Percentiles rank a stretch among this genome's conserved stretches.
Evolutionary conservation across 164 flowering plant genomes (phyloP).

Genomic region (Platanus orientalis): DNA sequence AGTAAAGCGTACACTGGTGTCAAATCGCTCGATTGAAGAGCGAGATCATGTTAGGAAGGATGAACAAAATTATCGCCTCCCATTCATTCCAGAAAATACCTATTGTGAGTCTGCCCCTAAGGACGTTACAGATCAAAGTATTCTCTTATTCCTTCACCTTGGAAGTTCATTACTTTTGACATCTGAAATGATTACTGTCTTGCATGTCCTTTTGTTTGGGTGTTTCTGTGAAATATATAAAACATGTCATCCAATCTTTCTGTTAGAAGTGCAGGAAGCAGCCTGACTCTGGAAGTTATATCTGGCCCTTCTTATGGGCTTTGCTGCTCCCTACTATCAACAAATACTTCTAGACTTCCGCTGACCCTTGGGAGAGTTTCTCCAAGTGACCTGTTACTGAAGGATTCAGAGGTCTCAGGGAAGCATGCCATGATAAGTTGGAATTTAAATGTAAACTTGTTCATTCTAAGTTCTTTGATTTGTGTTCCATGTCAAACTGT

Average conservation of each 20-base stretch:
- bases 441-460: constrained; percentile 56
- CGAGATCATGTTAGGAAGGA: constrained; percentile 36
- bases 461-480: neutral
- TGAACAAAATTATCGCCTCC: constrained; percentile 22
- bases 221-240: constrained; percentile 33
- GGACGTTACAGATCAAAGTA: constrained; percentile 48
- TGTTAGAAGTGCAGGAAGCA: constrained; percentile 94
- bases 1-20: constrained; percentile 41
- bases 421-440: constrained; percentile 91
- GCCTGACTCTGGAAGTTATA: constrained; percentile 75
- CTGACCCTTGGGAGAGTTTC: constrained; percentile 88
- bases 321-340: constrained; percentile 46
- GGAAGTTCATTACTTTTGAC: neutral
- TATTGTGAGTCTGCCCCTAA: constrained; percentile 20
- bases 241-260: constrained; percentile 51
- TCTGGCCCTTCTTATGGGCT: constrained; percentile 80
- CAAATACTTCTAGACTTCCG: constrained; percentile 59
- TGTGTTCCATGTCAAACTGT: neutral
- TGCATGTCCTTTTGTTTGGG: neutral
- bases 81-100: constrained; percentile 16
- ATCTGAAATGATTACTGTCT: neutral
- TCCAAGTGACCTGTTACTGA: constrained; percentile 67
- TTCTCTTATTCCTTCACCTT: constrained; percentile 24
- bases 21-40: constrained; percentile 36
- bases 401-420: constrained; percentile 93